phyloP scores from a whole-genome alignment of 2,329 filamentous ascomycete species.

The Botrytis fabae region DNA sequence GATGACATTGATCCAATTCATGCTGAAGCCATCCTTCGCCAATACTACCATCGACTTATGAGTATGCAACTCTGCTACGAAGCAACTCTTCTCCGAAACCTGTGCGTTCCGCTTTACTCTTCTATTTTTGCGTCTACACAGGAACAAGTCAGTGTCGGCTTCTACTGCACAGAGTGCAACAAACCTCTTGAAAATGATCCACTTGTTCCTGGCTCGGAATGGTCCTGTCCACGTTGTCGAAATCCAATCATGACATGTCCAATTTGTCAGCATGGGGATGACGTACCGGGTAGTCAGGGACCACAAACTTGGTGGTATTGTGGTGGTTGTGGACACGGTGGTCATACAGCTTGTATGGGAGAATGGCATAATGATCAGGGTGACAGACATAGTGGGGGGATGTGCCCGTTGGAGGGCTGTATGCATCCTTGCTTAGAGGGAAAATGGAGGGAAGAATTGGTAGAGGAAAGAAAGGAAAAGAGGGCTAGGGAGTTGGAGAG shows the following conservation, averaged over 20 bases:
- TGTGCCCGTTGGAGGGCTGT: slow-evolving; percentile 65
- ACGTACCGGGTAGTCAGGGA: not conserved
- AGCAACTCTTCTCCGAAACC: slow-evolving; percentile 60
- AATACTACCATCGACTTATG: slow-evolving; percentile 61
- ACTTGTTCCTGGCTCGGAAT: slow-evolving; percentile 44
- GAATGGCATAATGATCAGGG: slow-evolving; percentile 55
- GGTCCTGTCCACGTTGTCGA: slow-evolving; percentile 62
- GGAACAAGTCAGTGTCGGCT: slow-evolving; percentile 54
- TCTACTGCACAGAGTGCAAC: slow-evolving; percentile 56
- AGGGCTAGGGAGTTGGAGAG: slow-evolving; percentile 50
- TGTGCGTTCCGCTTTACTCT: slow-evolving; percentile 56
- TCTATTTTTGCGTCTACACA: slow-evolving; percentile 56
- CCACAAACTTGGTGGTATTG: slow-evolving; percentile 59
- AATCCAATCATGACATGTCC: slow-evolving; percentile 57
- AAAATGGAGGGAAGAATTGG: slow-evolving; percentile 50
- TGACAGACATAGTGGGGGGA: slow-evolving; percentile 49
- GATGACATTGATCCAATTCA: slow-evolving; percentile 56
- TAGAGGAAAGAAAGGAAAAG: slow-evolving; percentile 40
- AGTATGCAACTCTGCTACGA: slow-evolving; percentile 60
- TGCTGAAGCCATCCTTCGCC: slow-evolving; percentile 56
- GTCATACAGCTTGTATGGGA: slow-evolving; percentile 59
- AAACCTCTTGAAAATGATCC: slow-evolving; percentile 51
- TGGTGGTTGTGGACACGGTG: slow-evolving; percentile 61
- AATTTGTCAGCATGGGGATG: slow-evolving; percentile 53
- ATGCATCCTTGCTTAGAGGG: slow-evolving; percentile 63